Percentiles rank a stretch among this genome's conserved stretches.
These are phyloP conservation scores for Dioszegia aurantiaca DNA, from an alignment of 768 basidiomycete genomes.

Conservation along the genomic window DNA sequence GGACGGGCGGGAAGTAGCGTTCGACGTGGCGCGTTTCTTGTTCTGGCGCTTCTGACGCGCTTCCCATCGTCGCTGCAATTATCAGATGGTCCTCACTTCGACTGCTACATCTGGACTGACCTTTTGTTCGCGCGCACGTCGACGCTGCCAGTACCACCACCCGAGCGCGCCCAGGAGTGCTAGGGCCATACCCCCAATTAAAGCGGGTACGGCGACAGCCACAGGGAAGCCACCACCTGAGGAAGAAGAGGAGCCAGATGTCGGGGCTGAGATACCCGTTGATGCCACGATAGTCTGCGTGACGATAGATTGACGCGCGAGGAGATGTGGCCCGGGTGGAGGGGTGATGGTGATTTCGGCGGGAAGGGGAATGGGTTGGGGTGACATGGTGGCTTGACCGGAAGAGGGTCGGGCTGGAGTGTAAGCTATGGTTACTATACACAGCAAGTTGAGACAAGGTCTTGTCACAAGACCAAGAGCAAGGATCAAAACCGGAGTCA, in stretches of 20 bases:
- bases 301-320: slow-evolving; percentile 4
- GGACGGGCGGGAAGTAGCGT: slow-evolving; percentile 17
- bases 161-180: slow-evolving; percentile 27
- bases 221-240: slow-evolving; percentile 26
- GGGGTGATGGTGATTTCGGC: slow-evolving; percentile 7
- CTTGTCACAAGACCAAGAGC: too few relatives aligned
- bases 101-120: slow-evolving; percentile 21
- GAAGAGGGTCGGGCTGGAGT: not conserved
- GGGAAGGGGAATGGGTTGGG: too few relatives aligned
- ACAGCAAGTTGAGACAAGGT: too few relatives aligned
- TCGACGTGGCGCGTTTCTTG: slow-evolving; percentile 19
- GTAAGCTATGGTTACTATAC: too few relatives aligned
- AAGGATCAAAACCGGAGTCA: too few relatives aligned
- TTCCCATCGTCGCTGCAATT: slow-evolving; percentile 22
- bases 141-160: slow-evolving; percentile 26
- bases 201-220: slow-evolving; percentile 36
- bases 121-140: slow-evolving; percentile 22
- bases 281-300: slow-evolving; percentile 15
- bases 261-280: not conserved
- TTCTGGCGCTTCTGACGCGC: slow-evolving; percentile 21
- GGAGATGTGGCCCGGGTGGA: not conserved
- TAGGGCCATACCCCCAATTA: slow-evolving; percentile 41
- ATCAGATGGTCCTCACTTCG: slow-evolving; percentile 6
- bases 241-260: not conserved
- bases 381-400: not conserved